Conservation (phyloP, 2,329 filamentous ascomycete species). For the Didymosphaeria variabile region DNA sequence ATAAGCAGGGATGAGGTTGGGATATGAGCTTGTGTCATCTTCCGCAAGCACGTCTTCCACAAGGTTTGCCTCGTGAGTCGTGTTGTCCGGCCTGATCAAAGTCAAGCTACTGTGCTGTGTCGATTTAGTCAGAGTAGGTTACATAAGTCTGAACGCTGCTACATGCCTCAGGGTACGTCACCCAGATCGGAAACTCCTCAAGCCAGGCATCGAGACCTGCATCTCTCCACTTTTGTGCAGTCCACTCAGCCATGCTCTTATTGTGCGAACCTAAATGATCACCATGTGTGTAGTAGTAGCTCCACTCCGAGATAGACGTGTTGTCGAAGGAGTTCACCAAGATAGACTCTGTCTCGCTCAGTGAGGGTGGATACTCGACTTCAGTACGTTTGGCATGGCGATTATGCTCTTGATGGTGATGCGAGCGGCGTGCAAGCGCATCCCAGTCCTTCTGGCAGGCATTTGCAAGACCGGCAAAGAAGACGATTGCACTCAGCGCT, state of each 20-base stretch:
- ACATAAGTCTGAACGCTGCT: not conserved
- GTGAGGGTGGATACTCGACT: slow-evolving; percentile 27
- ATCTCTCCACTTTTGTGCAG: slow-evolving; percentile 32
- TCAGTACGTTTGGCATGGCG: slow-evolving; percentile 26
- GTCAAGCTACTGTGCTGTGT: slow-evolving; percentile 24
- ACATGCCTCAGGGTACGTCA: slow-evolving; percentile 30
- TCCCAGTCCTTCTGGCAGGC: slow-evolving; percentile 33
- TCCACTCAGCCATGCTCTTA: slow-evolving; percentile 43
- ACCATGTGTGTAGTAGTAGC: slow-evolving; percentile 37
- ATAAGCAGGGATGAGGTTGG: slow-evolving; percentile 49
- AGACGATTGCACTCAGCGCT: slow-evolving; percentile 14
- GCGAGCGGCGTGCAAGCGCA: slow-evolving; percentile 23
- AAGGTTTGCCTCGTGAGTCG: slow-evolving; percentile 25
- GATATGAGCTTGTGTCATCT: slow-evolving; percentile 36
- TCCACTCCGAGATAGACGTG: slow-evolving; percentile 33
- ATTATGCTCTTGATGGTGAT: slow-evolving; percentile 22
- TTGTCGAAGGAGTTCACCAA: slow-evolving; percentile 46
- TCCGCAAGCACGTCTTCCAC: slow-evolving; percentile 32
- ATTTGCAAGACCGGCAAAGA: slow-evolving; percentile 21
- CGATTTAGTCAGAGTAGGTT: not conserved
- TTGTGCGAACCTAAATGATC: slow-evolving; percentile 38
- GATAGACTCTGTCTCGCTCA: slow-evolving; percentile 35
- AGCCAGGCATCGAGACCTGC: slow-evolving; percentile 29
- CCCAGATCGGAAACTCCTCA: slow-evolving; percentile 30
- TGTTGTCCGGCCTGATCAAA: slow-evolving; percentile 25